Evolutionary conservation across 805 yeast genomes (phyloP), one percentile per base, ranked within the genome.

Genomic region (Saccharomycodes ludwigii): DNA sequence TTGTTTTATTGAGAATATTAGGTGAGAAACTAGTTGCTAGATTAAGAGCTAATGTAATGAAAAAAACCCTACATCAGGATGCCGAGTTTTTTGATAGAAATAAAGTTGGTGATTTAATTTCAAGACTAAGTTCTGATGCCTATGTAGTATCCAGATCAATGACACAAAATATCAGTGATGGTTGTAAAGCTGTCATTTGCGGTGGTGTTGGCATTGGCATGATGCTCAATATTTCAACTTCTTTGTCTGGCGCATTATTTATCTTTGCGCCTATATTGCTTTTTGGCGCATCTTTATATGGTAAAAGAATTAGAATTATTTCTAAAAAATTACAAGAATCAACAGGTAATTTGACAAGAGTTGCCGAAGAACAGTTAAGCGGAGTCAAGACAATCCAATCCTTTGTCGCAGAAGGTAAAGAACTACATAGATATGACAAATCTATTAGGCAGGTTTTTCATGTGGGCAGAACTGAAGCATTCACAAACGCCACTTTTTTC

Each of bases 41-140:
- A 37, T 58, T 91, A 35, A 68, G 98, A 44, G 65, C 91, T 10
- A 66, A 76, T 33, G 73, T 86, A 24, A 78, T 85, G 51, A 72
- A 73, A 48, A 79, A 74, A 39, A 73, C 91, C 12, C 66, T 91
- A 40, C 72, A 74, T 27, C 95, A 88, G 49, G 96, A 88, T 52
- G 78, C 94, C 12, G 86, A 80, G 49, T 88, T 91, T 50, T 86
- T 85, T 57, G 98, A 88, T 50, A 72, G 76, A n/a, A 84, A 93
- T 40, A 79, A 88, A 49, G 85, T 85, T 7, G 98, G 98, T 24
- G 98, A 88, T 50, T 65, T 88, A 47, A 85, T 88, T 26, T 84
- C 95, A 8, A 66, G 98, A 37, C 60, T 88, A 31, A 80, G 94
- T 11, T 78, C 82, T 25, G 98, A 91, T 53, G 81, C 95, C 1